phyloP scores from a whole-genome alignment of 768 basidiomycete genomes.

The Rhizopogon sp. region DNA sequence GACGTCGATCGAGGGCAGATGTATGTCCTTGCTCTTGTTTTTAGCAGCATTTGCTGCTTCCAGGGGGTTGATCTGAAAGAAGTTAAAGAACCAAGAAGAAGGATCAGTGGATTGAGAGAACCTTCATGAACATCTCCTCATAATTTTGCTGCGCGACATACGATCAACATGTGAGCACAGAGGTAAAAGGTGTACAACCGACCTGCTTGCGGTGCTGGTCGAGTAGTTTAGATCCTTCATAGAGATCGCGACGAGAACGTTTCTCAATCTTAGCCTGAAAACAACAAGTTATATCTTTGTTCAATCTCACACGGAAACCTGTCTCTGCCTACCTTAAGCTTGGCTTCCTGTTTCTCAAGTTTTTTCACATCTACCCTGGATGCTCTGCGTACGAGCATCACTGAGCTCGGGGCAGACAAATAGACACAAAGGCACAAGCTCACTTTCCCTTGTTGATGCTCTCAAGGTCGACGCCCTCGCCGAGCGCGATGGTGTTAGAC shows the following conservation, averaged over 20 bases:
- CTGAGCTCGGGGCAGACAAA: constrained; percentile 1
- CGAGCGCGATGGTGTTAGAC: constrained; percentile 73
- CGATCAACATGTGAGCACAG: not conserved
- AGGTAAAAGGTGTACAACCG: constrained; percentile 8
- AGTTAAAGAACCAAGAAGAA: not conserved
- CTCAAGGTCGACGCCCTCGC: constrained; percentile 84
- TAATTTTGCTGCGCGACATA: constrained; percentile 72
- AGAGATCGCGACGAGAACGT: constrained; percentile 82
- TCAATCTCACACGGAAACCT: not conserved
- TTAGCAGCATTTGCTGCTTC: constrained; percentile 73
- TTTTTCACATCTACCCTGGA: constrained; percentile 94
- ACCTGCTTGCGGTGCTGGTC: constrained; percentile 91
- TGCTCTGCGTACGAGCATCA: constrained; percentile 44
- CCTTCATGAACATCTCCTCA: constrained; percentile 99
- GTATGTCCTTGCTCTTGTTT: constrained; percentile 97
- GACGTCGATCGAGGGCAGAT: constrained; percentile 92
- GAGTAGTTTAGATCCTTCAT: constrained; percentile 93
- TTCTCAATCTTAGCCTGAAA: constrained; percentile 93
- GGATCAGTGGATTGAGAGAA: constrained; percentile 15
- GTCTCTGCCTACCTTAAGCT: constrained; percentile 60
- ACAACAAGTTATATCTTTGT: not conserved
- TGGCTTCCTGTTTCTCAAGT: constrained; percentile 95
- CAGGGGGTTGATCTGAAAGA: constrained; percentile 79
- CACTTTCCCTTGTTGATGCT: constrained; percentile 94
- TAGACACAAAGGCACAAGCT: constrained; percentile 19